Evolutionary conservation across 2,329 filamentous ascomycete genomes (phyloP).

Genomic region (Hypoxylon sp.): DNA sequence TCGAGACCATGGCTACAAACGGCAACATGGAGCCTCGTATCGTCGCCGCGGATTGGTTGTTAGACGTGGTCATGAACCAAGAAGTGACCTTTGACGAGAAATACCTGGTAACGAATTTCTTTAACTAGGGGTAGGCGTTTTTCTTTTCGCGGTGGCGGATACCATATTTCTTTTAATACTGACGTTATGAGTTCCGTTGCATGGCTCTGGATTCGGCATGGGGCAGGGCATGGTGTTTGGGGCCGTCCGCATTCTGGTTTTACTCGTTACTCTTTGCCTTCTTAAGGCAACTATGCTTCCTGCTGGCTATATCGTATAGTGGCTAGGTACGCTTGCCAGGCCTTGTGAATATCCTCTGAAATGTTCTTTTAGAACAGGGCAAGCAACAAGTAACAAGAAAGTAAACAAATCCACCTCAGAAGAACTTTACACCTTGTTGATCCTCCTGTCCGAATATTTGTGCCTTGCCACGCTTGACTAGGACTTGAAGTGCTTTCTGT

Average conservation of each 20-base stretch:
- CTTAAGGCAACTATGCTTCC: background rate
- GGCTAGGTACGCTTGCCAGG: background rate
- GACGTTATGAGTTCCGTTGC: conserved; percentile 34
- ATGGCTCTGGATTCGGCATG: conserved; percentile 37
- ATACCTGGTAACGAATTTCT: conserved; percentile 69
- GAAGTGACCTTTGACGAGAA: conserved; percentile 76
- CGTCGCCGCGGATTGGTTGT: conserved; percentile 88
- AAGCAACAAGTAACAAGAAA: background rate
- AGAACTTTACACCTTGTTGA: conserved; percentile 95
- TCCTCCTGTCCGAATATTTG: conserved; percentile 94
- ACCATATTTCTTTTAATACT: conserved; percentile 26
- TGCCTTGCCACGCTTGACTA: conserved; percentile 92
- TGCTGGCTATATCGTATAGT: conserved; percentile 1
- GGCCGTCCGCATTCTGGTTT: conserved; percentile 19
- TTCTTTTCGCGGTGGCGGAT: background rate
- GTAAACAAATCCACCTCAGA: conserved; percentile 66
- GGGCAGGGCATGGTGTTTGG: conserved; percentile 20
- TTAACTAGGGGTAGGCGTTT: conserved; percentile 46
- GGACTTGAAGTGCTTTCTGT: conserved; percentile 80
- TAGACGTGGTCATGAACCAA: conserved; percentile 92
- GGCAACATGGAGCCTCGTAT: conserved; percentile 86
- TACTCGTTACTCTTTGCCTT: background rate
- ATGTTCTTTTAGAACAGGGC: conserved; percentile 4
- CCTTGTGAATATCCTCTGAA: conserved; percentile 20
- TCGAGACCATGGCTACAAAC: conserved; percentile 82